Evolutionary conservation across 2,329 filamentous ascomycete species (phyloP).

Genomic region (Ophiostoma sp.): DNA sequence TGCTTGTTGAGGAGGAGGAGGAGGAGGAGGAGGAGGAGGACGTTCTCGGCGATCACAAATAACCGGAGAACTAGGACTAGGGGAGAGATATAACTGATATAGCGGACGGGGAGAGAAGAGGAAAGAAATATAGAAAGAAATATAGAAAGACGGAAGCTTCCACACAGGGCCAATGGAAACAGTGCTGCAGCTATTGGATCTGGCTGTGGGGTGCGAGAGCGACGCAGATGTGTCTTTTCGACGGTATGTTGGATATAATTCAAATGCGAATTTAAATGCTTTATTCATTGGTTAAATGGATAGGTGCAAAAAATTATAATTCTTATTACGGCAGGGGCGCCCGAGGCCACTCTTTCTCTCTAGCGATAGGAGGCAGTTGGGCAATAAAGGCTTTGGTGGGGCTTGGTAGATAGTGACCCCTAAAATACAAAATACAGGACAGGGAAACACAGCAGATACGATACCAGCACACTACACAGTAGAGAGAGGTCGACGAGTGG

Average conservation of each 20-base stretch:
- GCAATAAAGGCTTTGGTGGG: background rate
- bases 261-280: background rate
- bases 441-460: background rate
- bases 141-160: slow-evolving; percentile 8
- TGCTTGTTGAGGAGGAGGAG: background rate
- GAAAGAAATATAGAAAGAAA: background rate
- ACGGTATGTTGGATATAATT: background rate
- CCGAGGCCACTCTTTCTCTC: background rate
- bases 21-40: background rate
- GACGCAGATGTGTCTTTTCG: slow-evolving; percentile 14
- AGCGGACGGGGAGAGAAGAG: slow-evolving; percentile 5
- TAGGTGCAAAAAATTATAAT: slow-evolving; percentile 6
- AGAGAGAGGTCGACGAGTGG: background rate
- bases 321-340: background rate
- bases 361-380: background rate
- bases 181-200: background rate
- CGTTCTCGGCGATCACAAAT: slow-evolving; percentile 8
- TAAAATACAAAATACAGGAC: background rate
- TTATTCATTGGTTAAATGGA: background rate
- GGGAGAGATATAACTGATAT: background rate
- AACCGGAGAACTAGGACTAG: slow-evolving; percentile 10
- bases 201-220: slow-evolving; percentile 8
- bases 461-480: no score
- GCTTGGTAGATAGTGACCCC: background rate
- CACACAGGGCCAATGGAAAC: slow-evolving; percentile 8